Base-by-base conservation (phyloP, 2,329 filamentous ascomycete species). In the Colletotrichum orbiculare region DNA sequence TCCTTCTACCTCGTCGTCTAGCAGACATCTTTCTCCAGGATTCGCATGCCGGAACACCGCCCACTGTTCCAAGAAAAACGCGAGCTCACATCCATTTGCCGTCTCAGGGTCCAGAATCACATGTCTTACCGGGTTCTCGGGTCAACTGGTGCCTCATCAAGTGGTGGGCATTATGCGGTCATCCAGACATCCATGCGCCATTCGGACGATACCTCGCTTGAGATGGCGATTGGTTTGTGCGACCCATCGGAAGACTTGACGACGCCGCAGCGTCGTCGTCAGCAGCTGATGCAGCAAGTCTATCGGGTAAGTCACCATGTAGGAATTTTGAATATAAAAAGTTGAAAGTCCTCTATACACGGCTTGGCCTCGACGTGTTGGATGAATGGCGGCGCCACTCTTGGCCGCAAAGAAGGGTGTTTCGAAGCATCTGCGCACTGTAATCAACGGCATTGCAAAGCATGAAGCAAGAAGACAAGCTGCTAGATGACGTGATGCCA, bases 281-380 rank as follows among this genome's bases (percentile, higher is more conserved):
- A 54, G 52, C 52, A 15, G 38, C 11, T 13, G 35, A 12, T 33
- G 25, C 25, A 54, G 25, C 5, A 15, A 9, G 9, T 33, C 10
- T 15, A 54, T 54, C 9, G 12, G 33, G 52, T 43, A 54, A 54
- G 39, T 33, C 6, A 13, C 52, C 52, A 54, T 54, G 39, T 54
- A 12, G 37, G 17, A 54, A 54, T 37, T 38, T 17, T 41, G 25
- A 25, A 4, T 1, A 25, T 1, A 25, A 25, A 5, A 25, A 25
- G 25, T 25, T 25, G 25, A 25, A 25, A 25, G 25, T 25, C 25
- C 25, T 25, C 25, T 25, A 25, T 25, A 5, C 25, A 25, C 25
- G 25, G 25, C 25, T 25, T 5, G 25, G 4, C 25, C 25, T 25
- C 25, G 25, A 25, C 25, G 25, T 25, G 25, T 25, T 25, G 25